Evolutionary conservation across 2,329 filamentous ascomycete genomes (phyloP).

Genomic region (Orbilia oligospora): DNA sequence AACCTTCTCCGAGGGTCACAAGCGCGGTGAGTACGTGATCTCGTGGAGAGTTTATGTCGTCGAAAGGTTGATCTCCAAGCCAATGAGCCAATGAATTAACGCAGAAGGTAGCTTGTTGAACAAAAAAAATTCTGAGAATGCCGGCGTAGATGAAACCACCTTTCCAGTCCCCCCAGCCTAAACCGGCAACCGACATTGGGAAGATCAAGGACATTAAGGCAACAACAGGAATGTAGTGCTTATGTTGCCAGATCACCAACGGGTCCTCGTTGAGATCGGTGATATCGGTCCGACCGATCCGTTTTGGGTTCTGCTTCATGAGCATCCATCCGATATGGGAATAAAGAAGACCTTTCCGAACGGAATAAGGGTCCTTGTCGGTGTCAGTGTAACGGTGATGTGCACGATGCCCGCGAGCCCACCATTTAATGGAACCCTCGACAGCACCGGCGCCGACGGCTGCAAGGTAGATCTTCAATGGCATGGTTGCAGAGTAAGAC

Average conservation of each 20-base stretch:
- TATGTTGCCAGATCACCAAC: slow-evolving; percentile 89
- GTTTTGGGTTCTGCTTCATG: slow-evolving; percentile 92
- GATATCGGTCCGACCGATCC: slow-evolving; percentile 88
- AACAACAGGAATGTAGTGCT: slow-evolving; percentile 85
- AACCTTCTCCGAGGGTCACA: slow-evolving; percentile 87
- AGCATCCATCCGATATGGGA: slow-evolving; percentile 92
- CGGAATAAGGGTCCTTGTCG: slow-evolving; percentile 91
- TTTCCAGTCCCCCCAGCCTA: slow-evolving; percentile 84
- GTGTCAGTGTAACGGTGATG: slow-evolving; percentile 95
- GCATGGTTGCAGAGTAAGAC: slow-evolving; percentile 82
- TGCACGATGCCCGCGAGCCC: slow-evolving; percentile 86
- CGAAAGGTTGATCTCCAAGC: slow-evolving; percentile 92
- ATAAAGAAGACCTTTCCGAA: slow-evolving; percentile 88
- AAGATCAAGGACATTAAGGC: slow-evolving; percentile 82
- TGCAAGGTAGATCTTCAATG: slow-evolving; percentile 85
- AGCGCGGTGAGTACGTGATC: slow-evolving; percentile 89
- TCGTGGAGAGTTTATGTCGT: slow-evolving; percentile 90
- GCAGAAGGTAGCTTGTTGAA: slow-evolving; percentile 93
- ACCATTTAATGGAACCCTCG: slow-evolving; percentile 89
- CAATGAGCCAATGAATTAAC: slow-evolving; percentile 94
- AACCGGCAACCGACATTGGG: slow-evolving; percentile 80
- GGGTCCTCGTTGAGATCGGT: slow-evolving; percentile 88
- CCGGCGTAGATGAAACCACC: slow-evolving; percentile 88
- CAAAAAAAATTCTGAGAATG: slow-evolving; percentile 88
- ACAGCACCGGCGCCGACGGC: slow-evolving; percentile 85